Conservation (phyloP, 352 stramenopile genomes). For the Phytophthora vignae region DNA sequence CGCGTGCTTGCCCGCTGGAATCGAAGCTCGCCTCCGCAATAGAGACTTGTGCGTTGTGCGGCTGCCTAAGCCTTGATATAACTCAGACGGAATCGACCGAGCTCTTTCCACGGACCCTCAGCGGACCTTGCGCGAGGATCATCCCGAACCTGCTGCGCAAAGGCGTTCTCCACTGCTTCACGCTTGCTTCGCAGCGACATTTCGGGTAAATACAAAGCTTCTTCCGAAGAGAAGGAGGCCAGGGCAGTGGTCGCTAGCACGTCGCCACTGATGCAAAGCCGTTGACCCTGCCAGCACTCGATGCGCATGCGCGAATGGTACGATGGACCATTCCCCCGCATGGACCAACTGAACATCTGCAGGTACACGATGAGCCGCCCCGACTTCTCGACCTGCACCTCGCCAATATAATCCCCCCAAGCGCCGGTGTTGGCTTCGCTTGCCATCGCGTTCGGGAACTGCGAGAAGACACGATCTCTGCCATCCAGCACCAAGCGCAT, state of each 20-base stretch:
- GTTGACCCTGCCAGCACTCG: conserved; percentile 50
- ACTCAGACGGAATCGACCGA: conserved; percentile 42
- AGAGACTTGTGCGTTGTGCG: too few species aligned
- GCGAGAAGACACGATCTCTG: conserved; percentile 58
- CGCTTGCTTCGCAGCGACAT: conserved; percentile 56
- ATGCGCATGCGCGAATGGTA: conserved; percentile 55
- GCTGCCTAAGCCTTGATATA: conserved; percentile 28
- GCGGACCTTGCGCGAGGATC: conserved; percentile 12
- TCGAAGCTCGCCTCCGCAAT: too few species aligned
- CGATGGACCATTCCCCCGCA: conserved; percentile 28
- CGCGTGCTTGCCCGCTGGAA: not conserved
- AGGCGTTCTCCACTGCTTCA: conserved; percentile 24
- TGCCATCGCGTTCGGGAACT: conserved; percentile 57
- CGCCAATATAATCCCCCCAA: conserved; percentile 62
- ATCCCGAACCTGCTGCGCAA: conserved; percentile 18
- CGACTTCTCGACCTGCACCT: conserved; percentile 47
- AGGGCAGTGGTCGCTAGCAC: conserved; percentile 40
- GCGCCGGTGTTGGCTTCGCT: conserved; percentile 25
- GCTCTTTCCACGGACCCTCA: conserved; percentile 31
- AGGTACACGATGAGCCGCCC: conserved; percentile 57
- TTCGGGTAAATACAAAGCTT: conserved; percentile 43
- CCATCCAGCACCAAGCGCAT: conserved; percentile 60
- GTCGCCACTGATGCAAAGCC: conserved; percentile 57
- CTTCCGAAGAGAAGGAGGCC: conserved; percentile 40
- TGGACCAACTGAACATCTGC: conserved; percentile 50